Base-by-base conservation (phyloP, 2,329 filamentous ascomycete species). In the Trichothecium sympodiale region DNA sequence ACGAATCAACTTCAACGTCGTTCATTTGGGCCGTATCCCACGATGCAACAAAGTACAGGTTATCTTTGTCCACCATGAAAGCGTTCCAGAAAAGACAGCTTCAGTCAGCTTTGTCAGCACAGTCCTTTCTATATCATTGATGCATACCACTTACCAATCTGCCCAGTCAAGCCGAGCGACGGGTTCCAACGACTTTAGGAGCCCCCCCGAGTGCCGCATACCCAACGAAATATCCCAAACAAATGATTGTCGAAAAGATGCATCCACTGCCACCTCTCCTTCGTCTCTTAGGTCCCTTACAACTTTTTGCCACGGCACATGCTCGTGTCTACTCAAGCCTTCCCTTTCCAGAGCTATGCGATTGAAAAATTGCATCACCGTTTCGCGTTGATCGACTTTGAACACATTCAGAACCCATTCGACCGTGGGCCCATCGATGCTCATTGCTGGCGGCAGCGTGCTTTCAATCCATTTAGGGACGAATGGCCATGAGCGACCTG, bases 1-100 rank as follows among this genome's bases (percentile, higher is more conserved):
- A 41, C 1, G 28, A 41, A 16, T 60, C 51, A 0, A 60, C 43
- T 31, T 60, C 50, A 8, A 33, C 38, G 3, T 46, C 47, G 18
- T 52, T 57, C 50, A 60, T 46, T 44, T 61, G 58, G 2, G 58
- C 55, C n/a, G 58, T 60, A 30, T 61, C 58, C 58, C 58, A 60
- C 2, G 56, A 57, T 4, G 54, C 57, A 31, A 60, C 46, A 36
- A 59, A 56, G 29, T 57, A 51, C 27, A 61, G 28, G 30, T 53
- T 54, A 5, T 46, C 44, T 0, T 43, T 38, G 36, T 58, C 53
- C 10, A 57, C 34, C 52, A 54, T 53, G 37, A 58, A 61, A 1
- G 56, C 57, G 28, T 57, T 60, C 58, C 58, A 61, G 37, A 55
- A 56, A 1, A 60, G 39, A 2, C 54, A 58, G 37, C 57, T 60